Base-by-base conservation (phyloP, 2,329 filamentous ascomycete genomes). In the Hypoxylon sp. region DNA sequence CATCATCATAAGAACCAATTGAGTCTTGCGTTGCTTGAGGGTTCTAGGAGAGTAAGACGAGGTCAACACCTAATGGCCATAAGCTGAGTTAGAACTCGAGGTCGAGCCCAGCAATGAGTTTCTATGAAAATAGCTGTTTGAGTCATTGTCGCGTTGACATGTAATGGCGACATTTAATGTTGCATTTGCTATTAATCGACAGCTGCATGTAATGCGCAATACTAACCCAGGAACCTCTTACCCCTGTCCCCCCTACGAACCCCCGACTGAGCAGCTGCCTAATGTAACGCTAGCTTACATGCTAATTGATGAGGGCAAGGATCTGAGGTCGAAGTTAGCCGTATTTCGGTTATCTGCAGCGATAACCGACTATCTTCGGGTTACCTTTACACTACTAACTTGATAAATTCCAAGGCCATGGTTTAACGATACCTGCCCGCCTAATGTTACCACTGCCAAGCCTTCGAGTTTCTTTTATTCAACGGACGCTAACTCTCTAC, bases 81-180 rank as follows among this genome's bases (percentile, higher is more conserved):
- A 24, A 48, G 19, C 13, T 11, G 21, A 46, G 32, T 15, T 29
- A 42, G 6, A 15, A 24, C 13, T 54, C 27, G 42, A 37, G 21
- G 21, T 17, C 24, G 21, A 54, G 6, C 32, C 8, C 2, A n/a
- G 32, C 2, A 2, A 19, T 17, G 13, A 29, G 2, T 42, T 35
- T 35, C 7, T 11, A 54, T 27, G 35, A 29, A 42, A 17, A 46
- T 46, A 15, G 24, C n/a, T 6, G 37, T 17, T 46, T 56, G 53
- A 56, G 37, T 56, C 39, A 56, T 56, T 31, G 27, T 17, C 13
- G 37, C 6, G 39, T 46, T 46, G 24, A 21, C 24, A 37, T 15
- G 24, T 11, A 32, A 56, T 56, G 39, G 29, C 39, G 53, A 24
- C 53, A 56, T 56, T 46, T 32, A 27, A 32, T 32, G 39, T 56